phyloP scores from a whole-genome alignment of 768 basidiomycete species.

The Coprinopsis sp. region DNA sequence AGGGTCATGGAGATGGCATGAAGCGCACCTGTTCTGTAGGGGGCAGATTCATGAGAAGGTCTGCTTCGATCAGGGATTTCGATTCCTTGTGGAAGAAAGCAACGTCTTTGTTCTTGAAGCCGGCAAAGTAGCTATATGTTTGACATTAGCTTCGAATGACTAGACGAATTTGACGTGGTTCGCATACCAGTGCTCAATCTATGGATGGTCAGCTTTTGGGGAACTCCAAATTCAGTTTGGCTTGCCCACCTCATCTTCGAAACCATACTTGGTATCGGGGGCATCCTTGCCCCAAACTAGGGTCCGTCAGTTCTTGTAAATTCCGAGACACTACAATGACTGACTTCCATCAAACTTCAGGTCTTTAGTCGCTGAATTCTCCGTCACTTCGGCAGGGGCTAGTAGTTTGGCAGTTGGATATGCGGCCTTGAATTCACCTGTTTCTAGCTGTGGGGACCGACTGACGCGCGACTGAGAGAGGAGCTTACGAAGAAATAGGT shows the following conservation, averaged over 20 bases:
- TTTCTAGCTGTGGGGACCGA: not conserved
- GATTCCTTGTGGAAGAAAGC: conserved; percentile 74
- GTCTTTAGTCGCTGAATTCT: conserved; percentile 41
- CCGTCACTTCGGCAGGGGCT: conserved; percentile 52
- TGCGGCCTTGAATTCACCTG: conserved; percentile 60
- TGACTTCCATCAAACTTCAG: conserved; percentile 62
- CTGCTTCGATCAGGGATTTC: conserved; percentile 73
- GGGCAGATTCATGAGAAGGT: conserved; percentile 81
- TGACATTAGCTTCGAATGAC: not conserved
- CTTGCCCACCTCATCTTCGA: conserved; percentile 55
- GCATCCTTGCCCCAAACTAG: conserved; percentile 61
- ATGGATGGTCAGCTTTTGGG: not conserved
- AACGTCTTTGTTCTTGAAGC: conserved; percentile 73
- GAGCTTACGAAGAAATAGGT: conserved; percentile 50
- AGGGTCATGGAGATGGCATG: not conserved
- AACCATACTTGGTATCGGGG: conserved; percentile 64
- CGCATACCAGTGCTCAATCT: conserved; percentile 51
- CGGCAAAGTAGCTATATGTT: conserved; percentile 56
- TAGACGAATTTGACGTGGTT: too few relatives aligned
- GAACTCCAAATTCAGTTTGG: not conserved
- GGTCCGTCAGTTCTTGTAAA: not conserved
- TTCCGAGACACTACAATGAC: conserved; percentile 15
- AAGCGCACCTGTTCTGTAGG: conserved; percentile 60
- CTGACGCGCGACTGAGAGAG: not conserved
- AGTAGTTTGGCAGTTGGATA: conserved; percentile 71